Evolutionary conservation across 495 filamentous ascomycete genomes (phyloP), one percentile per base, ranked within the genome.

Genomic region (Aspergillus wentii): DNA sequence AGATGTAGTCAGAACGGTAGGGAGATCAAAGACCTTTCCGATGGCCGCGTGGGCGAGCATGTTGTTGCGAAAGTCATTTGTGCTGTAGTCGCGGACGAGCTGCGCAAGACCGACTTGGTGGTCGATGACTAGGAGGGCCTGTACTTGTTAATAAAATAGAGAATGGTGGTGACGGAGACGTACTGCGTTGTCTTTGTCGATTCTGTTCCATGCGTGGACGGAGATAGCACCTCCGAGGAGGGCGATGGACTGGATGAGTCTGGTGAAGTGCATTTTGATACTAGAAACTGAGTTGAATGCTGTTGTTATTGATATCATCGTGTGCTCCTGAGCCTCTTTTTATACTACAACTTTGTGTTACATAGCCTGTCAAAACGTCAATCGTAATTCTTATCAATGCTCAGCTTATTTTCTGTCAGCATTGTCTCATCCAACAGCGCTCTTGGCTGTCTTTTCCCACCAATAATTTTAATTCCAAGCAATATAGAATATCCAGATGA

Each of bases 1-100:
- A 14, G 81, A 85, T 9, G 76, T 79, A 3, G 84, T 83, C 61
- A 89, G 49, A 36, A 90, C 64, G 13, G 75, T 73, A n/a, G 85
- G 85, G 4, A 88, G 44, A 52, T 78, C 47, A 55, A 88, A 90
- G 30, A 79, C 52, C 19, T 79, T 76, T 21, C 75, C 83, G 8
- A 88, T 56, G 9, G 70, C 72, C 13, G 82, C 75, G 51, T 88
- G 83, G 16, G 80, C 85, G 5, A 86, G 56, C 49, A 88, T 79
- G 64, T 70, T 76, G 58, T 83, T 75, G 30, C 73, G 69, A 69
- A 73, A 89, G 41, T 76, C 63, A 29, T 69, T 74, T 16, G 77
- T 61, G 43, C 76, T 60, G 48, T 61, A 83, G 64, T 89, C 85
- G 17, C 82, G 76, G 23, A 78, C 78, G 9, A 85, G 48, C 34